Evolutionary conservation across 352 stramenopile genomes (phyloP).

Genomic region (Globisporangium cylindrosporum): DNA sequence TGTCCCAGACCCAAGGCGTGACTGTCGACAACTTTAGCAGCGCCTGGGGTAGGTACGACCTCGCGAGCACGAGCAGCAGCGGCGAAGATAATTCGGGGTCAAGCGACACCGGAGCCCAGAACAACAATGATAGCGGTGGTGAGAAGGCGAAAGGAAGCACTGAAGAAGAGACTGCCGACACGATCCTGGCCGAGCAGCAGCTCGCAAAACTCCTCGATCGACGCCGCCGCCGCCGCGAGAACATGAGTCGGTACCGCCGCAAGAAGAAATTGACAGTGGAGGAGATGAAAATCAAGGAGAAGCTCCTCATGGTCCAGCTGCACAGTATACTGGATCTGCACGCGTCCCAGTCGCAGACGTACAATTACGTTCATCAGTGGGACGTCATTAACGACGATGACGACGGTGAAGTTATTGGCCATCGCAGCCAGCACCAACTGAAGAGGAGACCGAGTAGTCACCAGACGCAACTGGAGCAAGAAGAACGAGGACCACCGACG

Average conservation of each 20-base stretch:
- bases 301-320: conserved; percentile 28
- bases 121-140: not conserved
- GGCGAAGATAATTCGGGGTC: not conserved
- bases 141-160: no score
- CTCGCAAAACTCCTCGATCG: not conserved
- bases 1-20: not conserved
- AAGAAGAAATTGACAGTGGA: conserved; percentile 44
- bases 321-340: conserved; percentile 32
- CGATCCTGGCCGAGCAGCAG: not conserved
- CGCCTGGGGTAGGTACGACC: not conserved
- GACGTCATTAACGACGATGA: not conserved
- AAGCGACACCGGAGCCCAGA: not conserved
- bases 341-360: conserved; percentile 10
- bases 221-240: conserved; percentile 37
- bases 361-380: conserved; percentile 4
- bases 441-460: not conserved
- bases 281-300: conserved; percentile 31
- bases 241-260: conserved; percentile 42
- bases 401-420: not conserved
- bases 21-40: not conserved
- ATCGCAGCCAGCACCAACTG: not conserved
- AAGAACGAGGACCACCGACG: not conserved
- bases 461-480: not conserved
- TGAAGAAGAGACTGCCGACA: not conserved
- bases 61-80: not conserved